A percentile compares a stretch with the other conserved stretches of the same genome.
These are phyloP conservation scores for Dissophora globulifera DNA, from an alignment of 192 early-diverging fungal species.

Conservation along the genomic window DNA sequence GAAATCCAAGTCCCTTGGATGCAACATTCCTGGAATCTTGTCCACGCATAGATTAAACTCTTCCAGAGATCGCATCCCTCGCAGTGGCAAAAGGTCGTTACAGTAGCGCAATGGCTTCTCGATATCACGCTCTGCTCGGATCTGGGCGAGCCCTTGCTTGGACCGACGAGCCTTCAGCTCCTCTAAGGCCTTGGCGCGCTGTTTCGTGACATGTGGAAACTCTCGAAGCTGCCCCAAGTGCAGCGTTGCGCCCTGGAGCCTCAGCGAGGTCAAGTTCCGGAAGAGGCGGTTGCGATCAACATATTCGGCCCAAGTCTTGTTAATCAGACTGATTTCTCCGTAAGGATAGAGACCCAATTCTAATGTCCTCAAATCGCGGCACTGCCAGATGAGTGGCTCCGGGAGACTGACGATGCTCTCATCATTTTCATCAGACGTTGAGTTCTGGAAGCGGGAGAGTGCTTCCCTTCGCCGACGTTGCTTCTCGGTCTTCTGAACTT, in stretches of 20 bases:
- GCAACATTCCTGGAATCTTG: not conserved
- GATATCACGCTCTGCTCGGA: not conserved
- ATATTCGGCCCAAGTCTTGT: not conserved
- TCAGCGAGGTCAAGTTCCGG: not conserved
- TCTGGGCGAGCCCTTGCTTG: not conserved
- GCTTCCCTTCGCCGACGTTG: not conserved
- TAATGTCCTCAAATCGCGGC: not conserved
- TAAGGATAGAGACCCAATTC: not conserved
- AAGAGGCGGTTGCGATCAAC: not conserved
- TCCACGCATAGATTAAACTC: not conserved
- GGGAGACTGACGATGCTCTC: not conserved
- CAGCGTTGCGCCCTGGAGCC: not conserved
- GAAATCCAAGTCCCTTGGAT: slow-evolving; percentile 7
- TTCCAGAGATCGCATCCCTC: slow-evolving; percentile 1
- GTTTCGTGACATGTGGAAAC: not conserved
- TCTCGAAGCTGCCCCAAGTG: not conserved
- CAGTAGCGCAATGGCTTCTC: not conserved
- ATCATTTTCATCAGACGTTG: too few species aligned
- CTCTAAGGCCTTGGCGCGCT: not conserved
- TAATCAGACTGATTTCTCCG: too few species aligned
- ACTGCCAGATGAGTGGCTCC: not conserved
- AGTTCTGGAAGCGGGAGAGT: not conserved
- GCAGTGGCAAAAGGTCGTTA: not conserved
- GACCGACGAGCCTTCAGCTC: not conserved
- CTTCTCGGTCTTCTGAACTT: not conserved